Percentiles rank a stretch among this genome's conserved stretches.
Evolutionary conservation across 192 early-diverging fungal species (phyloP).

Genomic region (Coemansia sp.): DNA sequence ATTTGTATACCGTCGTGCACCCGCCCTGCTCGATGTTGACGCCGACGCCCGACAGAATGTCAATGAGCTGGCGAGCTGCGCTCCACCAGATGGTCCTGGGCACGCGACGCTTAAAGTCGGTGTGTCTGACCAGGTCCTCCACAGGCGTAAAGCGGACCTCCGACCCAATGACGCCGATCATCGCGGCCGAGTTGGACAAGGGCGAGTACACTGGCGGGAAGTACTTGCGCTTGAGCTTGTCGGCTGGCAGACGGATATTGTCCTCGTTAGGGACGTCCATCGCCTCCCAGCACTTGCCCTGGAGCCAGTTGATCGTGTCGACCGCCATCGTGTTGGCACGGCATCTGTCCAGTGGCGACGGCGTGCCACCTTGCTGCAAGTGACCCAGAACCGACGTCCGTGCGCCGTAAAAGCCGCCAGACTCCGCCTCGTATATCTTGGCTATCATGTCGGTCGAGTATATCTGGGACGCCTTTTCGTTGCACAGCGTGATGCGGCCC

Average conservation of each 20-base stretch:
- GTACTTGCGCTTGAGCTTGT: constrained; percentile 45
- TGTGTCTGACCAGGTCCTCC: constrained; percentile 60
- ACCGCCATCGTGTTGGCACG: constrained; percentile 87
- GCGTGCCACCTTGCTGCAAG: constrained; percentile 91
- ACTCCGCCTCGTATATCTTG: constrained; percentile 83
- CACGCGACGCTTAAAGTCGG: constrained; percentile 79
- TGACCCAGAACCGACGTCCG: constrained; percentile 91
- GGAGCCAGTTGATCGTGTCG: constrained; percentile 79
- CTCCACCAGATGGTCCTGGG: constrained; percentile 71
- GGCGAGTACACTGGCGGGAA: constrained; percentile 62
- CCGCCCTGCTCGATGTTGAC: constrained; percentile 48
- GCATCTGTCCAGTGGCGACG: constrained; percentile 92
- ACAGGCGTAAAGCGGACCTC: constrained; percentile 73
- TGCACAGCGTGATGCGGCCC: constrained; percentile 85
- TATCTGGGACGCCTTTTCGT: constrained; percentile 69
- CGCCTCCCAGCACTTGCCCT: constrained; percentile 58
- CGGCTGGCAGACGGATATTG: constrained; percentile 28
- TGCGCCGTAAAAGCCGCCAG: constrained; percentile 83
- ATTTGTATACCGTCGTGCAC: constrained; percentile 36
- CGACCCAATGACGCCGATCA: constrained; percentile 81
- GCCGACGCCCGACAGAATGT: constrained; percentile 61
- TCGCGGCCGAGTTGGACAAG: constrained; percentile 58
- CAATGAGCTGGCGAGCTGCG: constrained; percentile 56
- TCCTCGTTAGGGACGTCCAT: constrained; percentile 45
- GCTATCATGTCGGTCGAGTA: constrained; percentile 91